Evolutionary conservation across 495 filamentous ascomycete species (phyloP).

Genomic region (Daldinia concentrica): DNA sequence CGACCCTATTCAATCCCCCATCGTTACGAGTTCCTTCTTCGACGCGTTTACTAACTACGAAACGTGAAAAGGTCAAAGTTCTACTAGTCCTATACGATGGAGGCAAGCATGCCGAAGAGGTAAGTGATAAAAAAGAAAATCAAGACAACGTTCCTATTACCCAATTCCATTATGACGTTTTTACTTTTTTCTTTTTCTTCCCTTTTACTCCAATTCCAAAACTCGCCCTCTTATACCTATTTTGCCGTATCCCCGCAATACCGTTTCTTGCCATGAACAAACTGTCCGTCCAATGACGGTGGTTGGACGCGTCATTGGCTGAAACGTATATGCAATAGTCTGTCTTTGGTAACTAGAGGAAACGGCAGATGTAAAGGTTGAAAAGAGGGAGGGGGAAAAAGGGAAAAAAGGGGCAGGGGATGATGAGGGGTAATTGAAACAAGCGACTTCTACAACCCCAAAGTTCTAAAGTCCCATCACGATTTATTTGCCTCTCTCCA

Average conservation of each 20-base stretch:
- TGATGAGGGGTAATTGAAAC: constrained; percentile 33
- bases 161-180: constrained; percentile 7
- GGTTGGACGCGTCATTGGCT: constrained; percentile 36
- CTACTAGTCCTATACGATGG: constrained; percentile 66
- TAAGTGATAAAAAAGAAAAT: constrained; percentile 41
- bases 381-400: constrained; percentile 13
- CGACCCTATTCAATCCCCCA: constrained; percentile 16
- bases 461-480: constrained; percentile 24
- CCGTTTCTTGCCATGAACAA: constrained; percentile 31
- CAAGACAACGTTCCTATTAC: constrained; percentile 1
- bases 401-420: constrained; percentile 12
- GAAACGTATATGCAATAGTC: constrained; percentile 37
- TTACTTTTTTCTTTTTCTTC: not conserved
- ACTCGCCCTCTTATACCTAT: not conserved
- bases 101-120: constrained; percentile 60
- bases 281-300: constrained; percentile 23
- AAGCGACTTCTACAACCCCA: not conserved
- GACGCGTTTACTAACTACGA: constrained; percentile 56
- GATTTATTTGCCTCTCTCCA: constrained; percentile 18
- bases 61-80: constrained; percentile 66
- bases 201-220: constrained; percentile 12
- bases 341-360: constrained; percentile 33
- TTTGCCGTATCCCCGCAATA: constrained; percentile 37
- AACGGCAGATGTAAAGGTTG: constrained; percentile 37
- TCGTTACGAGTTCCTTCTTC: constrained; percentile 33